Percentiles rank a stretch among this genome's conserved stretches.
These are phyloP conservation scores for Aristolochia californica DNA, from an alignment of 164 flowering plant species.

Conservation along the genomic window DNA sequence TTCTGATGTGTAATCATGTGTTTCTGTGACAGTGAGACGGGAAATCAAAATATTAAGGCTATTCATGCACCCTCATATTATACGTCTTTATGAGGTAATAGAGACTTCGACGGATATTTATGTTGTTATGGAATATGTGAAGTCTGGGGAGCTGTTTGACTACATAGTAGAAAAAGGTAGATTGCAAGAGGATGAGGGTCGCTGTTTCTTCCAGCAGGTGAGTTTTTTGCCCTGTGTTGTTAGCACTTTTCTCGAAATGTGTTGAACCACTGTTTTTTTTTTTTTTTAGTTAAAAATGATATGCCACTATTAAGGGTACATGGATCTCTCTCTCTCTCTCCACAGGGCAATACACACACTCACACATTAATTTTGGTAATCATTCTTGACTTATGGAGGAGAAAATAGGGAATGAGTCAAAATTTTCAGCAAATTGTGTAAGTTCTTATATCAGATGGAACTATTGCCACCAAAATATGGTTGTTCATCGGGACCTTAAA, in stretches of 20 bases:
- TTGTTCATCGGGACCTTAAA: slow-evolving; percentile 42
- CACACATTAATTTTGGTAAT: too few relatives aligned
- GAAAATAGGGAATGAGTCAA: too few relatives aligned
- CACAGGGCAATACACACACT: too few relatives aligned
- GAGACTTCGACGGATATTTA: slow-evolving; percentile 31
- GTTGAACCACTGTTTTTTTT: too few relatives aligned
- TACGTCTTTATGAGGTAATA: slow-evolving; percentile 34
- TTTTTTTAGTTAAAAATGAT: too few relatives aligned
- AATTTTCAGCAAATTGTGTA: too few relatives aligned
- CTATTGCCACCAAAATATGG: slow-evolving; percentile 38
- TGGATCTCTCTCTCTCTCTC: too few relatives aligned
- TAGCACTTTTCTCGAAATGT: too few relatives aligned
- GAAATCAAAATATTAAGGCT: slow-evolving; percentile 32
- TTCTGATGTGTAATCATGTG: background rate
- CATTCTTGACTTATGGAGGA: too few relatives aligned
- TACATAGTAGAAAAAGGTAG: slow-evolving; percentile 37
- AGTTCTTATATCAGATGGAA: too few relatives aligned
- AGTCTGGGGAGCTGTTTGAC: slow-evolving; percentile 37
- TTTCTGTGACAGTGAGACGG: slow-evolving; percentile 31
- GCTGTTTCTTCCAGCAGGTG: slow-evolving; percentile 36
- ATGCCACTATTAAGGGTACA: too few relatives aligned
- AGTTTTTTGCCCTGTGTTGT: too few relatives aligned
- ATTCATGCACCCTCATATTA: slow-evolving; percentile 36
- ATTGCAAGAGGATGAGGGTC: slow-evolving; percentile 35
- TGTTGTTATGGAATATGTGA: slow-evolving; percentile 39